These are phyloP conservation scores for Cordyceps javanica DNA, from an alignment of 2,329 filamentous ascomycete genomes.

Conservation along the genomic window DNA sequence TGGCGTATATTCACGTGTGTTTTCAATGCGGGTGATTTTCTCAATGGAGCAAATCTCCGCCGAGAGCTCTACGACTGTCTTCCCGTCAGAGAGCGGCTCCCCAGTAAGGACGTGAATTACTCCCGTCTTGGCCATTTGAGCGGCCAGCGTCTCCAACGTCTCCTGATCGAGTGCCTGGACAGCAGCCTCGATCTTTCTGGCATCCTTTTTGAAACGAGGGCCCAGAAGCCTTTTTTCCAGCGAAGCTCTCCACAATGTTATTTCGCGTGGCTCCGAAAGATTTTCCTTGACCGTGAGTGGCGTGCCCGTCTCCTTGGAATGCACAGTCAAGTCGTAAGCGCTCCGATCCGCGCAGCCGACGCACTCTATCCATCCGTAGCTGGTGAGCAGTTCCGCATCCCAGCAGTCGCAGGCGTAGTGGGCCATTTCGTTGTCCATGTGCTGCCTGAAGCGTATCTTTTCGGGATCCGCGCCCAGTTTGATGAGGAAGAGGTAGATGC, in stretches of 20 bases:
- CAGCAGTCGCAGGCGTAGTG: constrained; percentile 67
- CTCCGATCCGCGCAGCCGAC: constrained; percentile 63
- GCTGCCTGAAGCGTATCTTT: constrained; percentile 64
- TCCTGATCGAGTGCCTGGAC: constrained; percentile 55
- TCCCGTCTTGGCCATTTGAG: constrained; percentile 13
- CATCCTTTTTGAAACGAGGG: constrained; percentile 61
- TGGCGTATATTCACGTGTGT: constrained; percentile 76
- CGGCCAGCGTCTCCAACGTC: constrained; percentile 49
- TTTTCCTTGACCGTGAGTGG: constrained; percentile 55
- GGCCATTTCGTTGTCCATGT: constrained; percentile 67
- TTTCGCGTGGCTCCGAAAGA: constrained; percentile 51
- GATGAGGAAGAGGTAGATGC: constrained; percentile 58
- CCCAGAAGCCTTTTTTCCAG: constrained; percentile 64
- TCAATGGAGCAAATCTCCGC: constrained; percentile 15
- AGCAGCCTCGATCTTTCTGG: constrained; percentile 56
- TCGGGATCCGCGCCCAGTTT: constrained; percentile 54
- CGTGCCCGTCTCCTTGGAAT: constrained; percentile 58
- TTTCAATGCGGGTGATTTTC: constrained; percentile 53
- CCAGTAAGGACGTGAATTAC: constrained; percentile 12
- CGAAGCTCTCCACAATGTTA: constrained; percentile 58
- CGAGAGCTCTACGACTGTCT: constrained; percentile 6
- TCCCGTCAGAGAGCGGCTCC: constrained; percentile 14
- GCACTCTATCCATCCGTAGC: constrained; percentile 65
- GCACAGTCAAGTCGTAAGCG: constrained; percentile 60
- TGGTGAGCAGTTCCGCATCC: constrained; percentile 62